A percentile compares a stretch with the other conserved stretches of the same genome.
Conservation (phyloP, 345 rosid species). For the Sapria himalayana region DNA sequence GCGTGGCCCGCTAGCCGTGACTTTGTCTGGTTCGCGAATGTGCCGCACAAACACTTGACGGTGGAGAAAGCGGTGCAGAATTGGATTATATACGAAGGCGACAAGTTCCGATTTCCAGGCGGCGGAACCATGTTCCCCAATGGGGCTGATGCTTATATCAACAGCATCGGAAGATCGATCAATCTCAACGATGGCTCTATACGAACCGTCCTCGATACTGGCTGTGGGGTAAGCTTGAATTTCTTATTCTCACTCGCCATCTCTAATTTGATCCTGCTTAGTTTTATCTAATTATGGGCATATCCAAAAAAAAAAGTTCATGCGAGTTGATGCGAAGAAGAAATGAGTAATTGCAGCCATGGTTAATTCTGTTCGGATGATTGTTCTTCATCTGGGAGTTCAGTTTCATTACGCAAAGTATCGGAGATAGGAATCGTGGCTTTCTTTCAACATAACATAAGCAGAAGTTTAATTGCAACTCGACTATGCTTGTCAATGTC, state of each 20-base stretch:
- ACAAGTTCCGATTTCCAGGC: conserved; percentile 66
- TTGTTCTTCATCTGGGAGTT: not conserved
- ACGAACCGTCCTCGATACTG: conserved; percentile 85
- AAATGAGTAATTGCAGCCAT: not conserved
- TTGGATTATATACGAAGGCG: conserved; percentile 53
- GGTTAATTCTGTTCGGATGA: not conserved
- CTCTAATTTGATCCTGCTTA: not conserved
- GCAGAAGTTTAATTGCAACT: too few species aligned
- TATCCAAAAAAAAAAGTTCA: not conserved
- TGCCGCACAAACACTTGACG: conserved; percentile 69
- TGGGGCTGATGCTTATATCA: conserved; percentile 73
- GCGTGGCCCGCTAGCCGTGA: conserved; percentile 79
- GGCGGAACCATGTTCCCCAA: conserved; percentile 93
- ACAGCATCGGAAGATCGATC: conserved; percentile 57
- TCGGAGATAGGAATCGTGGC: too few species aligned
- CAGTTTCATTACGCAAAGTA: not conserved
- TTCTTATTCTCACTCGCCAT: not conserved
- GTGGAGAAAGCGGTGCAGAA: conserved; percentile 84
- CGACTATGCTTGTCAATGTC: too few species aligned
- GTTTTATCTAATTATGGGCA: not conserved
- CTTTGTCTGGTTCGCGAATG: conserved; percentile 74
- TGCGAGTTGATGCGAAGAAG: not conserved
- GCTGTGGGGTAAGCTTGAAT: conserved; percentile 67
- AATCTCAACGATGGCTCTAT: conserved; percentile 66
- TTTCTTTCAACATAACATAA: too few species aligned